Evolutionary conservation across 371 early-diverging fungal genomes (phyloP), one percentile per base, ranked within the genome.

Genomic region (Parasitella parasitica): DNA sequence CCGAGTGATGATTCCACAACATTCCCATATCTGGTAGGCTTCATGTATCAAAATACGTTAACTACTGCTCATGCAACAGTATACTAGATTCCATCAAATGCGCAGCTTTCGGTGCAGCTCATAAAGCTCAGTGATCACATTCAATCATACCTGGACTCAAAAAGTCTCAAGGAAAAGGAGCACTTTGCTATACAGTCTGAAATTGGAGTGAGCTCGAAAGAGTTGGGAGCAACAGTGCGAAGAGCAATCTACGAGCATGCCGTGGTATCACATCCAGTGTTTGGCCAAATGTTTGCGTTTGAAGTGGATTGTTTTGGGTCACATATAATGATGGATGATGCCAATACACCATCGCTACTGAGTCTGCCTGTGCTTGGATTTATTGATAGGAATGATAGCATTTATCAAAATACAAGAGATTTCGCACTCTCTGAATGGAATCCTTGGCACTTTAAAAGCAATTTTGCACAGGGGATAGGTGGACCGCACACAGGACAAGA

Each of bases 251-350:
- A 77, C 20, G 57, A 69, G 24, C 70, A 80, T 48, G 88, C 79
- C 7, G 69, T 84, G 6, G 59, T 80, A 0, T 28, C 48, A n/a
- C 88, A 89, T 60, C 75, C 81, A 0, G 63, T 60, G 28, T 73
- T 77, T 59, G 86, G 86, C 0, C 53, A 66, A 24, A 64, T 89
- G 5, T 86, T 82, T 73, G 88, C 82, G 0, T 89, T 80, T 55
- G 89, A 89, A 67, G 80, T 84, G 18, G 88, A 89, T 54, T 86
- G 89, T 27, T 87, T 71, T 59, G 88, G 89, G 9, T 84, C 84
- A 1, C 52, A 63, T 3, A 59, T 85, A 3, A 55, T 89, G 11
- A 87, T 87, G 85, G 89, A 89, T 56, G 89, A 89, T 54, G 87
- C 88, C 15, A 86, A 86, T 48, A 77, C 81, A 13, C 89, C 89